Conservation (phyloP, 2,329 filamentous ascomycete genomes). For the Plenodomus biglobosus region DNA sequence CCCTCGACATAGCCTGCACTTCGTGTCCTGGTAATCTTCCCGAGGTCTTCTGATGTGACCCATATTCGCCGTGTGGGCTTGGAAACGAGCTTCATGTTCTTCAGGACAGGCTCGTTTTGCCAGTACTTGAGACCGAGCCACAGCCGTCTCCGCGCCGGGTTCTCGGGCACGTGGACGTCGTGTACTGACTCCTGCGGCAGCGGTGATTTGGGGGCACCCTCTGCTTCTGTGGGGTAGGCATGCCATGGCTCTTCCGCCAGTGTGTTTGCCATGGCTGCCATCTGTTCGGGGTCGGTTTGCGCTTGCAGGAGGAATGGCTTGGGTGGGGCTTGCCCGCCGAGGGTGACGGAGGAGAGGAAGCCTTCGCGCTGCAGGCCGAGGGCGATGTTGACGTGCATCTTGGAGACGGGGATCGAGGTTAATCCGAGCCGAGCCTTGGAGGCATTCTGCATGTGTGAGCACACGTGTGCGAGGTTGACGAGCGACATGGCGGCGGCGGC, state of each 20-base stretch:
- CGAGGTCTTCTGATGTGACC: constrained; percentile 63
- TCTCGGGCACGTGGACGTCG: constrained; percentile 48
- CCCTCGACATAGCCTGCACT: constrained; percentile 68
- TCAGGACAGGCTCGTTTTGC: constrained; percentile 77
- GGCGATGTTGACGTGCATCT: constrained; percentile 74
- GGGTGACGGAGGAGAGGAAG: constrained; percentile 77
- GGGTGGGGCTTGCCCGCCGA: constrained; percentile 63
- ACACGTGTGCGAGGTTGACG: constrained; percentile 74
- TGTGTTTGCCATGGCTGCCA: constrained; percentile 35
- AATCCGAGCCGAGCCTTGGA: constrained; percentile 79
- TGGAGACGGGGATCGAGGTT: constrained; percentile 78
- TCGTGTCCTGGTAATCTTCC: constrained; percentile 68
- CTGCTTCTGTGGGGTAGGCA: constrained; percentile 26
- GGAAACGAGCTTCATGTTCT: constrained; percentile 65
- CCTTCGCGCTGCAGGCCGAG: constrained; percentile 80
- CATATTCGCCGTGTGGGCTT: constrained; percentile 74
- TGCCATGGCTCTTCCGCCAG: constrained; percentile 47
- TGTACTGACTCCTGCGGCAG: constrained; percentile 25
- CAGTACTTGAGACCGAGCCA: constrained; percentile 93
- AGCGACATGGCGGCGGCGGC: constrained; percentile 63
- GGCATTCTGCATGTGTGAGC: constrained; percentile 89
- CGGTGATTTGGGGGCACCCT: constrained; percentile 6
- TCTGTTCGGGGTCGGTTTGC: constrained; percentile 30
- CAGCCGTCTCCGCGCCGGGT: constrained; percentile 72
- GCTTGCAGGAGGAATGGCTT: constrained; percentile 39